These are phyloP conservation scores for Saprolegnia parasitica DNA, from an alignment of 352 stramenopile species.

Conservation along the genomic window DNA sequence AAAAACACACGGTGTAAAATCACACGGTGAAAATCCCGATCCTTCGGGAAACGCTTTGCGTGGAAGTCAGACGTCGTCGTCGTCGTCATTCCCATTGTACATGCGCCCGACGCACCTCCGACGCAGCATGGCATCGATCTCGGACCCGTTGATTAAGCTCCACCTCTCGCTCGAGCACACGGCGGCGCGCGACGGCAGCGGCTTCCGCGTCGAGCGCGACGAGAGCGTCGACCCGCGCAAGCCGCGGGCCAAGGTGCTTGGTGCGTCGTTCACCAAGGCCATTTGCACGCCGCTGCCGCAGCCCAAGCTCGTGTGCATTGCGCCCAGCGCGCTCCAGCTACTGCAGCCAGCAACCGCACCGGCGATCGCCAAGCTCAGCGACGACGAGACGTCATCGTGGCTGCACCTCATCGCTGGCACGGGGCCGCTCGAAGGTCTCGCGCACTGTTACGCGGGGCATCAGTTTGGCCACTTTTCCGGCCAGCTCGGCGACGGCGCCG, in stretches of 20 bases:
- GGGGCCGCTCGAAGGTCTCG: conserved; percentile 30
- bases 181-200: conserved; percentile 23
- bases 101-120: background rate
- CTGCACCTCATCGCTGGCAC: conserved; percentile 19
- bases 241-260: conserved; percentile 7
- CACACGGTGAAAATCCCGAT: background rate
- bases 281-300: conserved; percentile 21
- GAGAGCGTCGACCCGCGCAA: conserved; percentile 3
- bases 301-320: conserved; percentile 19
- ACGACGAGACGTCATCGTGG: background rate
- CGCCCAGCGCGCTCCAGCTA: background rate
- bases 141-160: conserved; percentile 10
- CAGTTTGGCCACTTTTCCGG: conserved; percentile 91
- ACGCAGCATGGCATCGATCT: conserved; percentile 14
- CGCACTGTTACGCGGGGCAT: conserved; percentile 89
- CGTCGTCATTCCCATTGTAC: background rate
- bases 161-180: conserved; percentile 24
- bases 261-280: conserved; percentile 19
- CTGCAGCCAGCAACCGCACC: background rate
- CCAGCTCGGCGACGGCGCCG: conserved; percentile 87
- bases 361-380: conserved; percentile 4
- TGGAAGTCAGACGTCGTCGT: conserved; percentile 8
- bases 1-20: background rate
- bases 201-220: conserved; percentile 18
- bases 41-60: background rate